Evolutionary conservation across 2,329 filamentous ascomycete genomes (phyloP), one percentile per base, ranked within the genome.

Genomic region (Alternaria brassicicola): DNA sequence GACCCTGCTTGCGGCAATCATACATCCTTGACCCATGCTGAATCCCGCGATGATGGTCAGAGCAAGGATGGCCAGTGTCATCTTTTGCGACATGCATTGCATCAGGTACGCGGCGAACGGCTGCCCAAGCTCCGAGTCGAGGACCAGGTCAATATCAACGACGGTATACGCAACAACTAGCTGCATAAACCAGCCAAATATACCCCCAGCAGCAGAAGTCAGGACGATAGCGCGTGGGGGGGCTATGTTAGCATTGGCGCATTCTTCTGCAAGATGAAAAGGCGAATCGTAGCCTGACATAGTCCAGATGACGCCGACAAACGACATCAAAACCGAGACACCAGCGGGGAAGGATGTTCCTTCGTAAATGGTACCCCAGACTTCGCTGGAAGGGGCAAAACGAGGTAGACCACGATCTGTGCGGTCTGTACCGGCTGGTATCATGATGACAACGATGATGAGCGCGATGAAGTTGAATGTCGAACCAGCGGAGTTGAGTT

Each of bases 201-300:
- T 61, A 1, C 89, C 89, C 6, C 89, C 89, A 2, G 88, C 80
- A 2, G 79, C 84, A 1, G 87, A 87, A 0, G 89, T 92, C 70
- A 91, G 79, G 35, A 91, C 85, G 51, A 92, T 92, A 7, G 89
- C 89, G 12, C 89, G 85, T 0, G 89, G 89, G 9, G 88, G 85
- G 28, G 89, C 89, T 43, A 91, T 78, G 64, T 85, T 87, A 26
- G 89, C 89, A 65, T 92, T 92, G 59, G 86, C 88, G 75, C 89
- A 92, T 75, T 92, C 89, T 70, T 92, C 89, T 3, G 86, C 84
- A n/a, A 92, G 76, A 76, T 92, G 89, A 73, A 91, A 91, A 0
- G 88, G 86, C 0, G 83, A 83, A 73, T 90, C 88, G 70, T 89
- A 90, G 38, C 88, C 87, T 82, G 83, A 71, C 81, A 88, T 88